A percentile compares a stretch with the other conserved stretches of the same genome.
Evolutionary conservation across 495 filamentous ascomycete genomes (phyloP).

Genomic region (Neurospora sp.): DNA sequence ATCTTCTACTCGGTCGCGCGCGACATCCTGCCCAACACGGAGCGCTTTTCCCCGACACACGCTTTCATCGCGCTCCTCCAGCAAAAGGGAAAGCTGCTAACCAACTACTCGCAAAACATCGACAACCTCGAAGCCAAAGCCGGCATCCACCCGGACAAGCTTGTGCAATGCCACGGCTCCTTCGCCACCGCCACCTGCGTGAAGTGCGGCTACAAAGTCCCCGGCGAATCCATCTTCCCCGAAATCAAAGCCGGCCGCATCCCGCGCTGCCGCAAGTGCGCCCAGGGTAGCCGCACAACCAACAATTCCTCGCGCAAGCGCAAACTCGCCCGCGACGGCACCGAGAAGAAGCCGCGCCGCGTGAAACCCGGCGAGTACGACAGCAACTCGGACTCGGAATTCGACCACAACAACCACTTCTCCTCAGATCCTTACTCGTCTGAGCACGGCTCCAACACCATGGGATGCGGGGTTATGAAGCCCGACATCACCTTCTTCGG

Average conservation of each 20-base stretch:
- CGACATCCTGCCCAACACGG: slow-evolving; percentile 72
- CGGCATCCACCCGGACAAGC: slow-evolving; percentile 70
- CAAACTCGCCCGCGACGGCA: slow-evolving; percentile 59
- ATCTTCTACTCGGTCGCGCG: slow-evolving; percentile 90
- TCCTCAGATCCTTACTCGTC: slow-evolving; percentile 18
- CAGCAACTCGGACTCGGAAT: slow-evolving; percentile 62
- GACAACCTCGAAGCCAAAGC: slow-evolving; percentile 91
- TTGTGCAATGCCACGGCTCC: slow-evolving; percentile 93
- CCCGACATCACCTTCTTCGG: slow-evolving; percentile 98
- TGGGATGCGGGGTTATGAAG: slow-evolving; percentile 78
- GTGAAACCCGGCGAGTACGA: slow-evolving; percentile 43
- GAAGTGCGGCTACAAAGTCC: slow-evolving; percentile 68
- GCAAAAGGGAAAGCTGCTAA: slow-evolving; percentile 79
- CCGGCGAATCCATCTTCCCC: slow-evolving; percentile 64
- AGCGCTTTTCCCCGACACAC: slow-evolving; percentile 78
- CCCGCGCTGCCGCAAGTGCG: slow-evolving; percentile 52
- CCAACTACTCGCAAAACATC: slow-evolving; percentile 98
- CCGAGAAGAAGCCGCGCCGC: slow-evolving; percentile 51
- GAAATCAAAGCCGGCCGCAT: slow-evolving; percentile 69
- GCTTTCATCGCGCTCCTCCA: slow-evolving; percentile 93
- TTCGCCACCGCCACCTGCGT: slow-evolving; percentile 89
- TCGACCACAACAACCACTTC: slow-evolving; percentile 45
- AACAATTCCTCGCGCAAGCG: slow-evolving; percentile 48
- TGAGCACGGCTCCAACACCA: slow-evolving; percentile 4
- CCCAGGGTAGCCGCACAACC: slow-evolving; percentile 37